These are phyloP conservation scores for Psilocybe mexicana DNA, from an alignment of 1,284 basidiomycete species.

Conservation along the genomic window DNA sequence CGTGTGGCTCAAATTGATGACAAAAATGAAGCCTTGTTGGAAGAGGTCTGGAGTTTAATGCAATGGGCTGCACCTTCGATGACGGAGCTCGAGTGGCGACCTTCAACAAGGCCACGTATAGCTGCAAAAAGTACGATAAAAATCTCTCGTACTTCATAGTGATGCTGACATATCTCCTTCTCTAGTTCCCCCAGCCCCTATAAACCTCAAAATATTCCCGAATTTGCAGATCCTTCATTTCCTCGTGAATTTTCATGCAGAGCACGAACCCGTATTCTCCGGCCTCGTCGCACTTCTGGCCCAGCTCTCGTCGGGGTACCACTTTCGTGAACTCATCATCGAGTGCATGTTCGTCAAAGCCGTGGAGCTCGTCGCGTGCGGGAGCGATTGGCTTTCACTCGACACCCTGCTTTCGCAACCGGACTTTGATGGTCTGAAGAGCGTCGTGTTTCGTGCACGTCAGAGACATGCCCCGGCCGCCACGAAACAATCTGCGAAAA, in stretches of 20 bases:
- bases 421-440: slow-evolving; percentile 11
- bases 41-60: slow-evolving; percentile 19
- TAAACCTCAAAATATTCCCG: slow-evolving; percentile 15
- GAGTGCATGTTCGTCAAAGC: slow-evolving; percentile 22
- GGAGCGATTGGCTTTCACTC: slow-evolving; percentile 18
- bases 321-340: slow-evolving; percentile 17
- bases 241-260: slow-evolving; percentile 23
- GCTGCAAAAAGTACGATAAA: slow-evolving; percentile 14
- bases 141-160: background rate
- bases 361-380: slow-evolving; percentile 19
- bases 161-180: background rate
- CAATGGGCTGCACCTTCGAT: slow-evolving; percentile 17
- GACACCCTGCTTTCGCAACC: slow-evolving; percentile 8
- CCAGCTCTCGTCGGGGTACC: slow-evolving; percentile 13
- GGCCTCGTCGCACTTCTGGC: slow-evolving; percentile 12
- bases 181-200: slow-evolving; percentile 18
- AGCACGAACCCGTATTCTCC: slow-evolving; percentile 13
- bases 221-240: slow-evolving; percentile 17
- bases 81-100: slow-evolving; percentile 18
- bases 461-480: background rate
- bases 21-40: slow-evolving; percentile 6
- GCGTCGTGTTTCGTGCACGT: slow-evolving; percentile 15
- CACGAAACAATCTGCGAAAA: slow-evolving; percentile 7
- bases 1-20: slow-evolving; percentile 13
- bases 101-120: slow-evolving; percentile 8